Base-by-base conservation (phyloP, 345 rosid genomes). In the Noccaea caerulescens region DNA sequence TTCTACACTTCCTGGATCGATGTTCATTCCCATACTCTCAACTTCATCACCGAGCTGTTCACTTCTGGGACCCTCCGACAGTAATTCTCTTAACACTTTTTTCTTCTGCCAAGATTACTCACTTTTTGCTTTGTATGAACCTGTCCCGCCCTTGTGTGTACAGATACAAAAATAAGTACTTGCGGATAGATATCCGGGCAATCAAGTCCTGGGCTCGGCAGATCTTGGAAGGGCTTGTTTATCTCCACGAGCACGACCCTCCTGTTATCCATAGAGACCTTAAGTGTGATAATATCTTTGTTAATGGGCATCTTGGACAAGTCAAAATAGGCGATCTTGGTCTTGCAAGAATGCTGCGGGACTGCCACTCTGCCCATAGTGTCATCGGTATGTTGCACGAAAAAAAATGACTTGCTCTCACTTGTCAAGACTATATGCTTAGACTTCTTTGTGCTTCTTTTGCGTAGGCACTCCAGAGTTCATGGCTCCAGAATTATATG, bases 401-500 rank as follows among this genome's bases (percentile, higher is more conserved):
- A 27, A 27, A 27, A 23, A 76, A 33, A 4, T 39, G 8, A 42
- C 41, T 63, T 69, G 32, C 41, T 50, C 42, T 41, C 25, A 55
- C 33, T 36, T 63, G 0, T 76, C 32, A 44, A 7, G 7, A 33
- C 51, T 7, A 16, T 71, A 16, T 59, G 69, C 64, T 77, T 44
- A 58, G 42, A 52, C 65, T 53, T 36, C 33, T 58, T 37, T 0
- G 8, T 65, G 45, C 39, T 51, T 58, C 52, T 51, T 65, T 50
- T 72, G 13, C 61, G 12, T 71, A 87, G 96, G 96, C 68, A 90
- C 96, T 42, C 96, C 96, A 0, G 96, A 90, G 74, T 90, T 87
- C 80, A 90, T 90, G 96, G 96, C 96, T 38, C 96, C 96, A 12
- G 96, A 90, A 66, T 66, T 90, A 52, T 90, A 90, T 56, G 93